Evolutionary conservation across 2,329 filamentous ascomycete species (phyloP).

Genomic region (Penicillium rolfsii): DNA sequence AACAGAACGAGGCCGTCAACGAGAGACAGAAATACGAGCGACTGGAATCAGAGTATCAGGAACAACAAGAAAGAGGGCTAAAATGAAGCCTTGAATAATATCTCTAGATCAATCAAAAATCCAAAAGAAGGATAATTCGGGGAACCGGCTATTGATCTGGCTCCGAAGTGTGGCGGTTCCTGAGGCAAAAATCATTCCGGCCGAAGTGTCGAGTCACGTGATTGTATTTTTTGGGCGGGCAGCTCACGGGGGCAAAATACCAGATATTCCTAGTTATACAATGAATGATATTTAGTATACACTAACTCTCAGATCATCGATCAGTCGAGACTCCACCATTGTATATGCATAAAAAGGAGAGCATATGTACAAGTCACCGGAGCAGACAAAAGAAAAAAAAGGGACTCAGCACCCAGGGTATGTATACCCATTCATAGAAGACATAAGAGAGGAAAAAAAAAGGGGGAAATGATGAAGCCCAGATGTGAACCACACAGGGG

Average conservation of each 20-base stretch:
- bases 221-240: conserved; percentile 12
- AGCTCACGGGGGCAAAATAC: neutral
- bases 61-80: neutral
- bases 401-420: conserved; percentile 13
- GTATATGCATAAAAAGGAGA: conserved; percentile 35
- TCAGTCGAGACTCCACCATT: conserved; percentile 12
- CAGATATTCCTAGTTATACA: neutral
- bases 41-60: neutral
- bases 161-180: conserved; percentile 7
- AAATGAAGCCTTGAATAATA: neutral
- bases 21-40: neutral
- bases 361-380: conserved; percentile 39
- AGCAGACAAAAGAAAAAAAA: conserved; percentile 22
- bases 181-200: conserved; percentile 28
- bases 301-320: conserved; percentile 2
- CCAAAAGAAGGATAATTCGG: neutral
- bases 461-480: conserved; percentile 6
- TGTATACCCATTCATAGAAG: conserved; percentile 14
- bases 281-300: neutral
- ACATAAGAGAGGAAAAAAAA: conserved; percentile 16
- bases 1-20: neutral
- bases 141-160: conserved; percentile 4
- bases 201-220: conserved; percentile 31
- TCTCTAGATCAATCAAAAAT: conserved; percentile 6
- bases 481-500: conserved; percentile 13